Evolutionary conservation across 2,329 filamentous ascomycete species (phyloP).

Genomic region (Seiridium unicorne): DNA sequence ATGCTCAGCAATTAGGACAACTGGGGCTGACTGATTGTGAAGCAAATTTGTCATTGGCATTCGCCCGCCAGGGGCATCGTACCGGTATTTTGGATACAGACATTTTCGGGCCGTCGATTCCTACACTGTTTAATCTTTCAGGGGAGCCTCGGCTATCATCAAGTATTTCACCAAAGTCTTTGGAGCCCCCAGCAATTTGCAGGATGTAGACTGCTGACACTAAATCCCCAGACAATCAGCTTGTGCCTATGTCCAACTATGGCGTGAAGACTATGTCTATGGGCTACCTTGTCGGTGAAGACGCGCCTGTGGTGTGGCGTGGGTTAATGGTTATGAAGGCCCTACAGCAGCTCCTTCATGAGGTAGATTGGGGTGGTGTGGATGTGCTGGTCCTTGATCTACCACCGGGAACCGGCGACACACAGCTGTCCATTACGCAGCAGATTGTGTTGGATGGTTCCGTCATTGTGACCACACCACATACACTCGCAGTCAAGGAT

Average conservation of each 20-base stretch:
- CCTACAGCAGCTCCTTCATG: constrained; percentile 89
- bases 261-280: constrained; percentile 98
- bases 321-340: constrained; percentile 98
- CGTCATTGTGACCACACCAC: constrained; percentile 88
- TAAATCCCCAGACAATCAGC: constrained; percentile 63
- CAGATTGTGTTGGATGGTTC: constrained; percentile 87
- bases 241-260: constrained; percentile 89
- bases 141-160: constrained; percentile 74
- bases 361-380: constrained; percentile 88
- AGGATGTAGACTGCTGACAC: not conserved
- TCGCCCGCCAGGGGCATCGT: constrained; percentile 77
- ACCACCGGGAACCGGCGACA: constrained; percentile 92
- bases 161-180: constrained; percentile 43
- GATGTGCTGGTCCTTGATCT: constrained; percentile 89
- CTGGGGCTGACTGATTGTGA: not conserved
- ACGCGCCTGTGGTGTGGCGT: constrained; percentile 87
- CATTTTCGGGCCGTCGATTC: constrained; percentile 94
- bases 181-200: too few species aligned
- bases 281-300: constrained; percentile 83
- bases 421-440: constrained; percentile 94
- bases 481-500: constrained; percentile 89
- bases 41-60: constrained; percentile 82
- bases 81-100: constrained; percentile 92
- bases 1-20: too few species aligned
- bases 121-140: constrained; percentile 80